Evolutionary conservation across 331 rosid genomes (phyloP), one percentile per base, ranked within the genome.

Genomic region (Pyrus hybrid): DNA sequence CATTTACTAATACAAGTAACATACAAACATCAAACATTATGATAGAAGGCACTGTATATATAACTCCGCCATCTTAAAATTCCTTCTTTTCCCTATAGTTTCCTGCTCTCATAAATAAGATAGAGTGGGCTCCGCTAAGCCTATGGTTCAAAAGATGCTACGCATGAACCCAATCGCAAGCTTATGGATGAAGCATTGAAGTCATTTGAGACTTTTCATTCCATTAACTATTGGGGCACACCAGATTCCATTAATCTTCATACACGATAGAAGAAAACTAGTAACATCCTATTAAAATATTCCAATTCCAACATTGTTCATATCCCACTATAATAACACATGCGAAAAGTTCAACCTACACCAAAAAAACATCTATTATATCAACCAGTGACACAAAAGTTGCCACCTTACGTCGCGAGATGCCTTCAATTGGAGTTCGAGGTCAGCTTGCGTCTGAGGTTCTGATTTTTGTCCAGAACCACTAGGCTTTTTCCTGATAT

Each of bases 401-500:
- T 87, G 93, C 94, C 96, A 91, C 97, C 97, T 91, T 89, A 91
- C 94, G 89, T 91, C 97, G 86, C 97, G 92, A 81, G 97, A 93
- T 80, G 98, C 98, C 91, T 91, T 93, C 91, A 93, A 80, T 83
- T 93, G 98, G 85, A 94, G 99, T 75, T 89, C 97, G 69, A 88
- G 87, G 86, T 80, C 90, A 63, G 90, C 81, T 82, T 90, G 91
- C 70, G 69, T 78, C 71, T 88, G 94, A 80, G 79, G 63, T 62
- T 80, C 87, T 51, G 21, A 51, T 80, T 83, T 79, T 75, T 83
- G 90, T 74, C 77, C 83, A 67, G 81, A 80, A 77, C 67, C 75
- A 58, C 79, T 81, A 30, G 97, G 87, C 74, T 85, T 90, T 86
- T 87, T 94, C 89, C 74, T 84, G 33, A 94, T 92, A 83, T 92